Evolutionary conservation across 176 grass and related monocot species (phyloP), one percentile per base, ranked within the genome.

Genomic region (Eleusine indica): DNA sequence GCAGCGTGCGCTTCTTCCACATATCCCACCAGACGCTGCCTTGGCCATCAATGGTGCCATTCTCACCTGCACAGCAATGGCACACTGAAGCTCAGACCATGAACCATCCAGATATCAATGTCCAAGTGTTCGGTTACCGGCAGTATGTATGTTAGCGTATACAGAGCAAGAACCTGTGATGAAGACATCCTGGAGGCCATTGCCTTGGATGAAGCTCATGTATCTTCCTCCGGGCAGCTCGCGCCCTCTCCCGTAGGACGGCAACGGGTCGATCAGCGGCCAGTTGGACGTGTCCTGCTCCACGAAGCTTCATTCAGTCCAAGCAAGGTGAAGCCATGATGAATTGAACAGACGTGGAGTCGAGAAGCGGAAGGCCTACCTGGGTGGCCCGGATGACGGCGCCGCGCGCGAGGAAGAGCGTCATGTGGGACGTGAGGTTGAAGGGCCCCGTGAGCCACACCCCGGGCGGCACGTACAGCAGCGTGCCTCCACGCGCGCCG

Each of bases 11-110:
- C 74, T 89, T 80, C 82, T 69, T 93, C 94, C 94, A 97, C 91
- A 93, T 91, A 57, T 93, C 90, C 94, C 94, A 97, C 91, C 91
- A 97, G 28, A 91, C 58, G 58, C 84, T 70, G 32, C 94, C 94
- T 86, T 97, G 94, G 4, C 91, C 94, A 78, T 97, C 94, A 48
- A 97, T 97, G 11, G 89, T 91, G 68, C 94, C 91, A 51, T 97
- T 97, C 63, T 86, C 89, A 68, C 94, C 94, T 93, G 53, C 70
- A 42, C 32, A 70, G 6, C 53, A 57, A 17, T 62, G 6, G 25
- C 40, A 78, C 22, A 19, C 29, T n/a, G 29, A 80, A 67, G 15
- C 4, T 49, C 42, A 17, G 25, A 25, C 25, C 25, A 25, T 25
- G 25, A 25, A 25, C 25, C 25, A 25, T 25, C 25, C 25, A n/a